phyloP scores from a whole-genome alignment of 176 grass and related monocot genomes.

The maize (Zea mays) region Zm-B73-REFERENCE-NAM-5.0 NC_050098.1:26508001-26508500 shows the following conservation, averaged over 20 bases:
- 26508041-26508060: slow-evolving; percentile 97
- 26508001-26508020: slow-evolving; percentile 11
- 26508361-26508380: slow-evolving; percentile 22
- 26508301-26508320: slow-evolving; percentile 14
- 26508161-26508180: slow-evolving; percentile 1
- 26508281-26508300: background rate
- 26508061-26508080: slow-evolving; percentile 92
- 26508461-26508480: background rate
- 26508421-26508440: slow-evolving; percentile 2
- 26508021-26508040: slow-evolving; percentile 95
- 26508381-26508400: background rate
- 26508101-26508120: slow-evolving; percentile 24
- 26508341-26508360: slow-evolving; percentile 19
- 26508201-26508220: background rate
- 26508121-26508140: background rate
- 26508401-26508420: background rate
- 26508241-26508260: background rate
- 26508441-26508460: background rate
- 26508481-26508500: background rate
- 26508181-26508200: slow-evolving; percentile 1
- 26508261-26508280: background rate
- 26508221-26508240: slow-evolving; percentile 2
- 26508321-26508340: slow-evolving; percentile 13
- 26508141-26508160: background rate
- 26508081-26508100: slow-evolving; percentile 38